Evolutionary conservation across 805 yeast genomes (phyloP), one percentile per base, ranked within the genome.

Genomic region (Lipomyces anomalus): DNA sequence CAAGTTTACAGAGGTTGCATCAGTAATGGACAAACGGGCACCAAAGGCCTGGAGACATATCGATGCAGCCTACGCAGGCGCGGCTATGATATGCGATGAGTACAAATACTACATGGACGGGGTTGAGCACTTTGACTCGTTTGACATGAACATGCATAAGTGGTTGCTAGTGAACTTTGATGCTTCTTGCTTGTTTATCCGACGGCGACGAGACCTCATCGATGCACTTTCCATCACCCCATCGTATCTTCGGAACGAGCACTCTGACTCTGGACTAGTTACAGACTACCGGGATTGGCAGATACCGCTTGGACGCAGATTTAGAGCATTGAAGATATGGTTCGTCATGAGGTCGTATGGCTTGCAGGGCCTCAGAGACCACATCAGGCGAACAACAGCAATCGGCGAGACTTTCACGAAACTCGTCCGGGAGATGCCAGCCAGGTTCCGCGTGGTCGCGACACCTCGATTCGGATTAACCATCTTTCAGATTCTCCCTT

Each of bases 271-370:
- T 3, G 58, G 58, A 9, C 37, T 45, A 18, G 58, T 55, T 17
- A 55, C 52, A 13, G 58, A 55, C 37, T 55, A 55, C 33, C 41
- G 57, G 23, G 58, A 55, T 40, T 55, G 58, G 52, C 58, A 55
- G 40, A 40, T 55, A 11, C 58, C 58, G 21, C 46, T 55, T 9
- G 58, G 58, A 7, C 47, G 58, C 22, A 33, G 58, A 24, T 55
- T 55, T 43, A 44, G 58, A 22, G 39, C 58, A 9, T 46, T 55
- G 30, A 55, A 55, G 46, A 38, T 55, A 13, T 55, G 58, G 58
- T 54, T 55, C 38, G 57, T 55, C 32, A 51, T 55, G 56, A 42
- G 58, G 22, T 38, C 52, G 16, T 55, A 55, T 35, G 58, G 58
- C 4, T 35, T 43, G 1, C 23, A 32, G 16, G 58, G 58, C 20